Evolutionary conservation across 2,329 filamentous ascomycete species (phyloP), one percentile per base, ranked within the genome.

Genomic region (Botrytis pseudocinerea): DNA sequence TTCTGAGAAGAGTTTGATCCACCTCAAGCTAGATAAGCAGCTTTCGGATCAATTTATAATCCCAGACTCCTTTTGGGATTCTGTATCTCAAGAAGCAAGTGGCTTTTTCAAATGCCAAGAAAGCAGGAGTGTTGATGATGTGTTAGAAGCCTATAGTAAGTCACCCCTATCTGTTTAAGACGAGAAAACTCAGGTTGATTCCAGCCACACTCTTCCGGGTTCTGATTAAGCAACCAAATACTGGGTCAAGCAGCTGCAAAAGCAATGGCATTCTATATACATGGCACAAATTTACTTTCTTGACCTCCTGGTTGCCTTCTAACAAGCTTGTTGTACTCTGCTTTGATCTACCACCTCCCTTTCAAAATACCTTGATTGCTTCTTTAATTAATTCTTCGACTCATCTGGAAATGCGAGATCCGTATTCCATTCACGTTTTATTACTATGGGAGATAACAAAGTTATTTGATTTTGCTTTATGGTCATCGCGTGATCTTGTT

Each of bases 381-480:
- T 44, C 38, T 59, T 46, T 69, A 42, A 42, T 7, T 38, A 59
- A 60, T 42, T 40, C 65, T 60, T 69, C 51, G 12, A 60, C 51
- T 32, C 7, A 18, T 18, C 20, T 69, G 44, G 51, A 69, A 14
- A 42, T 69, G 28, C 48, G 51, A 69, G 65, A 69, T 59, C 51
- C 51, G 10, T 69, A 59, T 59, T 69, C 65, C 9, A 69, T 69
- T 38, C 35, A 69, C 38, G 65, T 32, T 32, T 28, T 60, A 44
- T 69, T 69, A 44, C 48, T 69, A 40, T 69, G 51, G 65, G 65
- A 69, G 35, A 42, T 69, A 16, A 69, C 65, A 38, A 69, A 69
- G 40, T 32, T 69, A 69, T 59, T 69, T 59, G 65, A 69, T 57
- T 44, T 25, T 40, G n/a, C 48, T 44, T 59, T 69, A 59, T 69